A percentile compares a stretch with the other conserved stretches of the same genome.
These are phyloP conservation scores for Mucor ambiguus DNA, from an alignment of 371 early-diverging fungal genomes.

Conservation along the genomic window DNA sequence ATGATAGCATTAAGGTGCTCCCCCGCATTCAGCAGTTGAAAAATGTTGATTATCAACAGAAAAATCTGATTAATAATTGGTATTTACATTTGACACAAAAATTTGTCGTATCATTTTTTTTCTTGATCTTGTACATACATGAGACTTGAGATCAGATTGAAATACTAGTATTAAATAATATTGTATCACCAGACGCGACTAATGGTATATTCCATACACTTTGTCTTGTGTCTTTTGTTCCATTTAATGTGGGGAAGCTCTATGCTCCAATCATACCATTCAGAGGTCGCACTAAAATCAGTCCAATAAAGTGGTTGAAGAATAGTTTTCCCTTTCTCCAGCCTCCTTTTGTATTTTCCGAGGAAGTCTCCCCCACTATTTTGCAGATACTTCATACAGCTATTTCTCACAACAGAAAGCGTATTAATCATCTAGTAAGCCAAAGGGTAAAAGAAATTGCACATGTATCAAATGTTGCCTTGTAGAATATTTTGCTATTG, in stretches of 20 bases:
- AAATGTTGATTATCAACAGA: not conserved
- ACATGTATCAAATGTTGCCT: not conserved
- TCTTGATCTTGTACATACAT: not conserved
- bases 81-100: not conserved
- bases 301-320: not conserved
- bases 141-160: not conserved
- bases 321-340: constrained; percentile 2
- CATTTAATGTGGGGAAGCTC: not conserved
- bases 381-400: not conserved
- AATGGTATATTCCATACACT: not conserved
- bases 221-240: not conserved
- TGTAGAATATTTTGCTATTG: not conserved
- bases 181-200: not conserved
- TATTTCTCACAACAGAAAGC: not conserved
- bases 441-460: not conserved
- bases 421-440: not conserved
- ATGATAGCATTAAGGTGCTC: not conserved
- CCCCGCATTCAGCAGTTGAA: not conserved
- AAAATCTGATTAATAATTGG: not conserved
- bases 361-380: not conserved
- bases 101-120: constrained; percentile 6
- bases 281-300: not conserved
- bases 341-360: not conserved
- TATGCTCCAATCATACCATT: not conserved
- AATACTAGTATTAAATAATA: not conserved